Conservation (phyloP, 164 flowering plant genomes). For the Litsea cubeba region DNA sequence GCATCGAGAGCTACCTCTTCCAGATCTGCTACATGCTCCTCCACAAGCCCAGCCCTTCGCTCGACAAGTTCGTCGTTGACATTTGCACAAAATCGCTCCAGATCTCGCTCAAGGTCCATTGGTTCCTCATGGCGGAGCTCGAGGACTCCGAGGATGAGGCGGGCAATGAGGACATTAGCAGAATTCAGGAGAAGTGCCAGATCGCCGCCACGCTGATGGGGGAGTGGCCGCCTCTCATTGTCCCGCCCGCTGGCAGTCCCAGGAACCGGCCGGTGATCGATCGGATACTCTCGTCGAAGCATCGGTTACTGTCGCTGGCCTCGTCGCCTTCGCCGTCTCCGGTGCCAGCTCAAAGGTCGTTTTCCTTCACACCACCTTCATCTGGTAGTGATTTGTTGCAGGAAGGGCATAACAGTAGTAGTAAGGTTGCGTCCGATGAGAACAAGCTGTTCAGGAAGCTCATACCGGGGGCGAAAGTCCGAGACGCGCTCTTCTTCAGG, state of each 20-base stretch:
- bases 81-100: slow-evolving; percentile 74
- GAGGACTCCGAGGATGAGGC: slow-evolving; percentile 94
- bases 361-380: slow-evolving; percentile 41
- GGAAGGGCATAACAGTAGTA: slow-evolving; percentile 43
- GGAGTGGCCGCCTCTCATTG: slow-evolving; percentile 78
- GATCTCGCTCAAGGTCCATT: slow-evolving; percentile 88
- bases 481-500: slow-evolving; percentile 29
- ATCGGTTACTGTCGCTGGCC: slow-evolving; percentile 56
- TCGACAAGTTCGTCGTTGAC: slow-evolving; percentile 98
- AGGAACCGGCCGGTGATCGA: slow-evolving; percentile 74
- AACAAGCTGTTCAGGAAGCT: slow-evolving; percentile 44
- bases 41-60: slow-evolving; percentile 91
- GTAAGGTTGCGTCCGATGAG: slow-evolving; percentile 44
- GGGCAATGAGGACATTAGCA: slow-evolving; percentile 46
- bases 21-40: slow-evolving; percentile 93
- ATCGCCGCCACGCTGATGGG: slow-evolving; percentile 92
- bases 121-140: slow-evolving; percentile 93
- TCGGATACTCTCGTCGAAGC: slow-evolving; percentile 73
- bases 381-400: slow-evolving; percentile 38
- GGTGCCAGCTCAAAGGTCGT: slow-evolving; percentile 42
- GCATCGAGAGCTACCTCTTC: slow-evolving; percentile 88
- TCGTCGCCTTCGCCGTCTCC: slow-evolving; percentile 44
- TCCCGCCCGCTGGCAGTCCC: slow-evolving; percentile 47
- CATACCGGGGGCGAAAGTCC: slow-evolving; percentile 31
- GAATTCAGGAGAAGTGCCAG: slow-evolving; percentile 93